Conservation (phyloP, 1,139 yeast species). For the Candida sojae region DNA sequence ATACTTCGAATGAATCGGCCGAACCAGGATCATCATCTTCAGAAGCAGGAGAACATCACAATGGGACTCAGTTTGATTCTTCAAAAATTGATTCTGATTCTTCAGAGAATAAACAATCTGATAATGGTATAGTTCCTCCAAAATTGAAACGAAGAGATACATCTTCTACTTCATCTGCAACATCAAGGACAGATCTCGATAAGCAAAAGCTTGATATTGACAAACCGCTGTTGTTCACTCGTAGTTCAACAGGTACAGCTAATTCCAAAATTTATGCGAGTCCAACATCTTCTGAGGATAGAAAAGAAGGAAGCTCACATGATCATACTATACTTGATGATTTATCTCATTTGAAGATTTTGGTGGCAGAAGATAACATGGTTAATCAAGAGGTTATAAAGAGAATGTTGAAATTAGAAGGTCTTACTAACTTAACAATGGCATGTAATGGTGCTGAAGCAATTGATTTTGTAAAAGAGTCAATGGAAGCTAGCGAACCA, state of each 20-base stretch:
- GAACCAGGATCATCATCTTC: slow-evolving; percentile 3
- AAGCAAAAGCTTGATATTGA: slow-evolving; percentile 6
- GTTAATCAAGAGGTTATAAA: slow-evolving; percentile 91
- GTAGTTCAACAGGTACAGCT: slow-evolving; percentile 62
- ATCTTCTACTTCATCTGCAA: slow-evolving; percentile 2
- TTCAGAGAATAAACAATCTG: not conserved
- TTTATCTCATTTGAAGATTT: slow-evolving; percentile 49
- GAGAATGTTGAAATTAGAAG: slow-evolving; percentile 82
- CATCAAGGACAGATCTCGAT: not conserved
- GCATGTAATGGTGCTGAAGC: slow-evolving; percentile 95
- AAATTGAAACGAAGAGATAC: slow-evolving; percentile 2
- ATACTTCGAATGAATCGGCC: not conserved
- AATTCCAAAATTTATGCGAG: slow-evolving; percentile 25
- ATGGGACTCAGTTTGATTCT: not conserved
- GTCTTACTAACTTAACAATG: slow-evolving; percentile 65
- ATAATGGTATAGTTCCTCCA: not conserved
- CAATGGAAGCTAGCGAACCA: slow-evolving; percentile 37
- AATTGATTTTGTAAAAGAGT: slow-evolving; percentile 58
- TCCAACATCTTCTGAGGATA: not conserved
- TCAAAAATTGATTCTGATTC: not conserved
- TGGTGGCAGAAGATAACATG: slow-evolving; percentile 93
- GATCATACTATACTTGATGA: slow-evolving; percentile 25
- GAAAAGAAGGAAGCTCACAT: not conserved
- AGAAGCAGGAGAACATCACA: not conserved
- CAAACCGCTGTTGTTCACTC: slow-evolving; percentile 47